Evolutionary conservation across 208 protist genomes (phyloP).

Genomic region (Acanthamoeba royreba): DNA sequence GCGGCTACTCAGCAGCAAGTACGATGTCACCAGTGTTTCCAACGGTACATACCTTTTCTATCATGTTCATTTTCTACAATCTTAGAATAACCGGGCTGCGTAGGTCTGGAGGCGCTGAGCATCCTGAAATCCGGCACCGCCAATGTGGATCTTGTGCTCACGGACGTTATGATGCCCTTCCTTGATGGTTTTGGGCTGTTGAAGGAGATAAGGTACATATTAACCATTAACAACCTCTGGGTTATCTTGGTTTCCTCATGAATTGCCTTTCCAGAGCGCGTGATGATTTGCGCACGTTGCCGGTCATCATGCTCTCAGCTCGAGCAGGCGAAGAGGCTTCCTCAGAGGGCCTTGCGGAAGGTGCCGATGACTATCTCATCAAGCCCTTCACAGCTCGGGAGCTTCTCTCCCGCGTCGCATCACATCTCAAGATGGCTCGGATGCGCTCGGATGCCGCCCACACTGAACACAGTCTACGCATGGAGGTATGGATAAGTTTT

Average conservation of each 20-base stretch:
- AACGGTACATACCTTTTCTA: neutral
- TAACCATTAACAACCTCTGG: too few relatives aligned
- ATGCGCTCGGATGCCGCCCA: neutral
- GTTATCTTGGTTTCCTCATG: too few relatives aligned
- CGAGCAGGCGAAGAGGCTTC: constrained; percentile 10
- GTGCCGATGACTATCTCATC: constrained; percentile 52
- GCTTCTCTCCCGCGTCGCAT: neutral
- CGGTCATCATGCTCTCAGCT: constrained; percentile 46
- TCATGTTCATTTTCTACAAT: neutral
- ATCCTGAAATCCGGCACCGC: neutral
- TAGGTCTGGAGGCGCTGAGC: neutral
- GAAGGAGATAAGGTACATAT: neutral
- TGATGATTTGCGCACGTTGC: neutral
- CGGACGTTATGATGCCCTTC: constrained; percentile 33
- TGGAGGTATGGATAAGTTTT: too few relatives aligned
- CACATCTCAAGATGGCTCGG: neutral
- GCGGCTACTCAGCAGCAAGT: neutral
- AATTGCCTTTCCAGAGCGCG: neutral
- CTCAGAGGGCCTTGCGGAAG: neutral
- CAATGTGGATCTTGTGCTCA: neutral
- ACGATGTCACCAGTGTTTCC: neutral
- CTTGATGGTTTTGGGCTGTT: constrained; percentile 17
- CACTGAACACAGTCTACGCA: neutral
- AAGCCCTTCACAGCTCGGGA: constrained; percentile 24
- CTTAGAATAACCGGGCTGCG: neutral